Evolutionary conservation across 2,329 filamentous ascomycete genomes (phyloP), one percentile per base, ranked within the genome.

Genomic region (Colletotrichum camelliae): DNA sequence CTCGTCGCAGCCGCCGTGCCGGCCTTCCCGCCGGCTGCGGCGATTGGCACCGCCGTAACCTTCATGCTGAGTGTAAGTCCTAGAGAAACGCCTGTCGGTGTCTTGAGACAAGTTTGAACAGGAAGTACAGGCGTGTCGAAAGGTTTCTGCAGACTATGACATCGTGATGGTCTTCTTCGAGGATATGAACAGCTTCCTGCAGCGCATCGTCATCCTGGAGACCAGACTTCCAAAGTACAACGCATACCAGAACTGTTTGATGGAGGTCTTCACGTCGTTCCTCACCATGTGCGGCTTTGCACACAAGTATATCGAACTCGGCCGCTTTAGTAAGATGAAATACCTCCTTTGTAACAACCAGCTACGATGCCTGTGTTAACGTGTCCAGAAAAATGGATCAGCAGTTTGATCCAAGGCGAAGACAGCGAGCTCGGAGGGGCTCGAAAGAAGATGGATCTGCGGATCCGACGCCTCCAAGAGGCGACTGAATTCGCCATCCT

Each of bases 141-240:
- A 79, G 7, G 83, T 84, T 0, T 82, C 80, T 1, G 83, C 82
- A 1, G 84, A 87, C 57, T 86, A 85, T 43, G 84, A 87, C 31
- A 78, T 83, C 3, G 80, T 86, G 0, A 79, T 83, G n/a, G 80
- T 80, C 5, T 87, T 86, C 67, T 86, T 86, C 66, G 80, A 83
- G 2, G 81, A 83, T 12, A 85, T 85, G 79, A 82, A 82, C 64
- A 82, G 82, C 7, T 85, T 86, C 29, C 78, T 86, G 5, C 77
- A 81, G 31, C 80, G 84, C 2, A 80, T 85, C 1, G 80, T 81
- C 0, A 81, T 85, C 9, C 55, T 86, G 0, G 81, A 86, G 73
- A 79, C 77, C 0, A 78, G 82, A n/a, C 76, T 84, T 2, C 82
- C 83, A 1, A 77, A 79, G 10, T 60, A 79, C 35, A 80, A 78